A percentile compares a stretch with the other conserved stretches of the same genome.
Evolutionary conservation across 176 grass and related monocot genomes (phyloP).

Genomic region (Musa itinerans): DNA sequence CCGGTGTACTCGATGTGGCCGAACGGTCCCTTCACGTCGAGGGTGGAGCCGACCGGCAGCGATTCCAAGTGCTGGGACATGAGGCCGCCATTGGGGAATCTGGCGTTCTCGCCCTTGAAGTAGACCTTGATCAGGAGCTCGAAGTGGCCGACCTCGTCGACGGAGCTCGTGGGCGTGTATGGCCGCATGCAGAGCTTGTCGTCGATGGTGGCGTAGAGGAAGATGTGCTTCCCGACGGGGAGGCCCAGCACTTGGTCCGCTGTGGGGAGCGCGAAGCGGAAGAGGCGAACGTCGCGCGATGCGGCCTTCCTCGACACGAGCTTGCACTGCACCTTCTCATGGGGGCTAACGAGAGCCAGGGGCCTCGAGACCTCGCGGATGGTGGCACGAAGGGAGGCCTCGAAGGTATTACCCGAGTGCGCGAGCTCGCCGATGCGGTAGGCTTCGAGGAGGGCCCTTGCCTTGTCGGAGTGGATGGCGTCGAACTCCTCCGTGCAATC

Average conservation of each 20-base stretch:
- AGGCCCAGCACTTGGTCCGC: conserved; percentile 40
- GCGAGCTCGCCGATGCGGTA: conserved; percentile 67
- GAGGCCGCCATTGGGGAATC: conserved; percentile 46
- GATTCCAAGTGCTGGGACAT: conserved; percentile 71
- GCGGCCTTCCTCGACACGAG: conserved; percentile 42
- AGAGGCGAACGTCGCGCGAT: conserved; percentile 48
- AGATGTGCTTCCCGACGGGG: conserved; percentile 56
- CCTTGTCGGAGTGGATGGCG: conserved; percentile 79
- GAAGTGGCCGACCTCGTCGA: conserved; percentile 39
- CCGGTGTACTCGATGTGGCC: conserved; percentile 67
- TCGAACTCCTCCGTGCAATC: conserved; percentile 92
- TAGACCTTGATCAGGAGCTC: conserved; percentile 78
- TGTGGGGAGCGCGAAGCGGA: conserved; percentile 51
- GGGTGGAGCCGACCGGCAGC: conserved; percentile 28
- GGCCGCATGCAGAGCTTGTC: conserved; percentile 61
- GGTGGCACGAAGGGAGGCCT: conserved; percentile 25
- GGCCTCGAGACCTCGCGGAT: conserved; percentile 40
- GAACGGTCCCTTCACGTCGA: conserved; percentile 53
- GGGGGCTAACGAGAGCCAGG: conserved; percentile 38
- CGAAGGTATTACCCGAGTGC: conserved; percentile 1
- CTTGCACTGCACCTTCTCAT: conserved; percentile 42
- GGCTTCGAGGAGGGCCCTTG: conserved; percentile 32
- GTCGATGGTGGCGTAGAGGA: conserved; percentile 32
- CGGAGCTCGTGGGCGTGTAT: conserved; percentile 60
- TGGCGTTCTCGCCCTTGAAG: conserved; percentile 46